Evolutionary conservation across 2,329 filamentous ascomycete genomes (phyloP).

Genomic region (Colletotrichum lupini): DNA sequence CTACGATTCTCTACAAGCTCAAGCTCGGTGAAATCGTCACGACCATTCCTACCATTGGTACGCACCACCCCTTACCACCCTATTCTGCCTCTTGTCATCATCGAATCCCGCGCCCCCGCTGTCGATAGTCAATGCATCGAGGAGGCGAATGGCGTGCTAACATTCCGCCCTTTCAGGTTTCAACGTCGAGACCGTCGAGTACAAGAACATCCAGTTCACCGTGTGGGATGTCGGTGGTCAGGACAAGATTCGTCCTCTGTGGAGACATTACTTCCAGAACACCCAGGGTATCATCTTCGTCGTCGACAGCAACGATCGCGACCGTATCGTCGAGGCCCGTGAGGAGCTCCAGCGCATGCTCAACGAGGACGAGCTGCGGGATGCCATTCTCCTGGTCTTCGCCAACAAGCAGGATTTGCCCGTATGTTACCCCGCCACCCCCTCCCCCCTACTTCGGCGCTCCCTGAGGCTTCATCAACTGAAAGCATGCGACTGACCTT

Average conservation of each 20-base stretch:
- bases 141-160: slow-evolving; percentile 38
- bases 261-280: slow-evolving; percentile 99
- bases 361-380: slow-evolving; percentile 98
- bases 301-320: slow-evolving; percentile 98
- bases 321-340: slow-evolving; percentile 95
- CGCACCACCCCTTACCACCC: slow-evolving; percentile 44
- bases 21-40: slow-evolving; percentile 99
- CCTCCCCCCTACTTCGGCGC: neutral
- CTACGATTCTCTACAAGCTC: slow-evolving; percentile 99
- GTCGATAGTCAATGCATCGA: slow-evolving; percentile 1
- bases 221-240: slow-evolving; percentile 99
- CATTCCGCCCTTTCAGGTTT: slow-evolving; percentile 70
- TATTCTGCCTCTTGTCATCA: neutral
- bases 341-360: slow-evolving; percentile 98
- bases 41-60: slow-evolving; percentile 98
- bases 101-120: slow-evolving; percentile 2
- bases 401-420: slow-evolving; percentile 99
- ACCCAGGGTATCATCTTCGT: slow-evolving; percentile 99
- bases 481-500: slow-evolving; percentile 21
- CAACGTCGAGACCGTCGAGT: slow-evolving; percentile 99
- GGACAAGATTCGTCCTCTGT: slow-evolving; percentile 99
- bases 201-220: slow-evolving; percentile 99
- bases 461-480: neutral
- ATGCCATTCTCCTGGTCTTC: slow-evolving; percentile 96
- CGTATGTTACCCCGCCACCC: slow-evolving; percentile 67